Percentiles rank a stretch among this genome's conserved stretches.
These are phyloP conservation scores for Coemansia sp. DNA, from an alignment of 192 early-diverging fungal genomes.

Conservation along the genomic window DNA sequence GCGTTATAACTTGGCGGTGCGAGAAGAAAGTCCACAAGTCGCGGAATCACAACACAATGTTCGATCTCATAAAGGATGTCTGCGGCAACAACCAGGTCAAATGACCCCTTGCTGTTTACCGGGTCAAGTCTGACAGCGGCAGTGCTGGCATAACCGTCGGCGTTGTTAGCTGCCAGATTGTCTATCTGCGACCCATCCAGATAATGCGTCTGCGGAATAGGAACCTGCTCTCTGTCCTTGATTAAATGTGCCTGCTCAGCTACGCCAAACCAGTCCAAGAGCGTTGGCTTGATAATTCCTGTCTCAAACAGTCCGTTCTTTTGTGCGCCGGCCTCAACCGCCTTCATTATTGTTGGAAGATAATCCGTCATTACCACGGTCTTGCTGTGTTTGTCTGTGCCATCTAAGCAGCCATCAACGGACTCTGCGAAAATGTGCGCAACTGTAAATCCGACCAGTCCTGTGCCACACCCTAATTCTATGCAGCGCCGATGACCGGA, in stretches of 20 bases:
- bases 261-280: conserved; percentile 22
- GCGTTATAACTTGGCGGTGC: neutral
- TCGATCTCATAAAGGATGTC: conserved; percentile 34
- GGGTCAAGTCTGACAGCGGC: neutral
- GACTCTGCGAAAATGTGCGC: conserved; percentile 7
- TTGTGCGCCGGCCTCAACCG: neutral
- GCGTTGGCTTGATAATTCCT: neutral
- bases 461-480: conserved; percentile 27
- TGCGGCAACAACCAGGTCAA: conserved; percentile 25
- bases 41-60: conserved; percentile 20
- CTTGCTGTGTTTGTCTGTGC: neutral
- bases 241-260: conserved; percentile 1
- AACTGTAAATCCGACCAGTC: conserved; percentile 15
- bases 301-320: conserved; percentile 14
- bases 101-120: neutral
- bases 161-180: neutral
- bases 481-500: conserved; percentile 2
- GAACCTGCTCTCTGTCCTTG: neutral
- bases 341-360: conserved; percentile 18
- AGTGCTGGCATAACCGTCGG: neutral
- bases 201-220: conserved; percentile 4
- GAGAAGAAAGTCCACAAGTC: conserved; percentile 21
- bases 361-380: conserved; percentile 24
- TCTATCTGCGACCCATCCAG: conserved; percentile 3
- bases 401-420: neutral